Conservation (phyloP, 495 filamentous ascomycete genomes). For the Baudoinia panamericana region DNA sequence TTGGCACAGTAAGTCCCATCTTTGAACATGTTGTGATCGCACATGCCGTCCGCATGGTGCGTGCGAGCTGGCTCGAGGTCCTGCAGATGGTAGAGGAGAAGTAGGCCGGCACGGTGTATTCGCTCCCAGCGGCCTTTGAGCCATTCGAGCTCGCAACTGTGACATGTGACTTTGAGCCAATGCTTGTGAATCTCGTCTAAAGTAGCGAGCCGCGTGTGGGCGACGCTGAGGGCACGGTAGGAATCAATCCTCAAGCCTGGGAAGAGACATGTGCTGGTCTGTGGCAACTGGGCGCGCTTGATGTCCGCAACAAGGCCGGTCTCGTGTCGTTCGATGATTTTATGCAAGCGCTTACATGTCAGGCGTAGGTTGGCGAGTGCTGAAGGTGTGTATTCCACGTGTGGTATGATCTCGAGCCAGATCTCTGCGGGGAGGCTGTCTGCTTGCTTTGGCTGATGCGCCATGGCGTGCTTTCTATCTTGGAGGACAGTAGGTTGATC, state of each 20-base stretch:
- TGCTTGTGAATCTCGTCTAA: neutral
- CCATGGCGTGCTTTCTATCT: too few relatives aligned
- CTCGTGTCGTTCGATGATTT: constrained; percentile 3
- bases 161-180: too few relatives aligned
- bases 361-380: neutral
- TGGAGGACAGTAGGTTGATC: too few relatives aligned
- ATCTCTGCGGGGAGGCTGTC: constrained; percentile 4
- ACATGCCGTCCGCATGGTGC: too few relatives aligned
- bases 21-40: neutral
- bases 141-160: constrained; percentile 1
- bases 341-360: neutral
- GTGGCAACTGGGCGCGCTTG: neutral
- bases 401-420: constrained; percentile 5
- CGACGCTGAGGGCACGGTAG: constrained; percentile 1
- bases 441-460: too few relatives aligned
- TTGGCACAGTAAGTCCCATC: neutral
- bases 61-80: neutral
- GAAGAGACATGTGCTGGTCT: constrained; percentile 2
- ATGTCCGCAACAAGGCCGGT: neutral
- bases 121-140: constrained; percentile 7
- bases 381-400: constrained; percentile 4
- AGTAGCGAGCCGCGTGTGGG: constrained; percentile 2
- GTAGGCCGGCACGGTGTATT: constrained; percentile 4
- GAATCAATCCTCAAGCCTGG: neutral
- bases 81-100: constrained; percentile 12